A percentile compares a stretch with the other conserved stretches of the same genome.
Conservation (phyloP, 1,139 yeast genomes). For the Lodderomyces orthopsilosis region DNA sequence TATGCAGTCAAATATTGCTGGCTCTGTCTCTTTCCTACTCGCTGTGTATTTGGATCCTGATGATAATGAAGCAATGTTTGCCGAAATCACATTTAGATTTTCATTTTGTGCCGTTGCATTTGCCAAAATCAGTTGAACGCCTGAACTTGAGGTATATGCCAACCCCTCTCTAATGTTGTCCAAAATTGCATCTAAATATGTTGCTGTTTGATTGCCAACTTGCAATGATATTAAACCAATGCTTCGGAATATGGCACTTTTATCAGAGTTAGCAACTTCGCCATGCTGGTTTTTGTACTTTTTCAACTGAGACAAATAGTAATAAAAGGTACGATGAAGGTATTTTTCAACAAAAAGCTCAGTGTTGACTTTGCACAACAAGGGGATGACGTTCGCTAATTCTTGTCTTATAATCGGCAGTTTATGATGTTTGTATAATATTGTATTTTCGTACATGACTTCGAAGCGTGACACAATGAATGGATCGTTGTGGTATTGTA, state of each 20-base stretch:
- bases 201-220: constrained; percentile 83
- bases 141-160: constrained; percentile 41
- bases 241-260: constrained; percentile 73
- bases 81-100: constrained; percentile 12
- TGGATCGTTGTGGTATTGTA: constrained; percentile 64
- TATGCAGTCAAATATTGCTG: constrained; percentile 85
- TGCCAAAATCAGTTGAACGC: constrained; percentile 43
- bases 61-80: constrained; percentile 18
- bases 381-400: constrained; percentile 76
- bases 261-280: constrained; percentile 52
- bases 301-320: constrained; percentile 75
- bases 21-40: constrained; percentile 70
- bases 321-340: constrained; percentile 74
- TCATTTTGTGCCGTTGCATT: constrained; percentile 29
- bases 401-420: constrained; percentile 76
- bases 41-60: constrained; percentile 56
- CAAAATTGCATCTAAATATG: constrained; percentile 81
- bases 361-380: constrained; percentile 76
- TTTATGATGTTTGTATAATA: constrained; percentile 75
- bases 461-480: constrained; percentile 55
- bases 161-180: constrained; percentile 84
- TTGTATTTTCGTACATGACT: constrained; percentile 72
- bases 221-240: constrained; percentile 84
- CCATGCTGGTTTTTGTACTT: constrained; percentile 52
- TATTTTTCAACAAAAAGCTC: constrained; percentile 76